A percentile compares a stretch with the other conserved stretches of the same genome.
Evolutionary conservation across 1,284 basidiomycete genomes (phyloP).

Genomic region (Amylostereum chailletii): DNA sequence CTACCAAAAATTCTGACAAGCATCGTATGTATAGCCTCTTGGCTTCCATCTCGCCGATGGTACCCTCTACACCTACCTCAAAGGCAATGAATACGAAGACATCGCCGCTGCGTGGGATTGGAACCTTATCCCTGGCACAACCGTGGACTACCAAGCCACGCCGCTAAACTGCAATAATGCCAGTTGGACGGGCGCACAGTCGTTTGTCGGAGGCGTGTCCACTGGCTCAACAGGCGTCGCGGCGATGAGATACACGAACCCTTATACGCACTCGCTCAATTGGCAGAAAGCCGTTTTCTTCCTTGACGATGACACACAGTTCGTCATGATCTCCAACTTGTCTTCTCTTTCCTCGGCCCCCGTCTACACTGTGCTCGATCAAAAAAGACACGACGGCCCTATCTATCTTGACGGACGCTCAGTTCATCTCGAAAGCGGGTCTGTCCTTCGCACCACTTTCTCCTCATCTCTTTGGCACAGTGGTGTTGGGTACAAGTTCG

Average conservation of each 20-base stretch:
- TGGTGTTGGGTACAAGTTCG: conserved; percentile 45
- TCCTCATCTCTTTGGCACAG: conserved; percentile 47
- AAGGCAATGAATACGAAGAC: conserved; percentile 62
- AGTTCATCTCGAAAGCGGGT: conserved; percentile 35
- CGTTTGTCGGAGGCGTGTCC: conserved; percentile 58
- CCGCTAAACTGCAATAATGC: conserved; percentile 36
- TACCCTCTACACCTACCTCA: conserved; percentile 50
- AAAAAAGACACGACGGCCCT: conserved; percentile 36
- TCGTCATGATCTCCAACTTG: conserved; percentile 49
- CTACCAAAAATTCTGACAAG: neutral
- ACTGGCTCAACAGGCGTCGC: conserved; percentile 44
- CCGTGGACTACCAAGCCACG: conserved; percentile 48
- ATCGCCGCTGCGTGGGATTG: conserved; percentile 65
- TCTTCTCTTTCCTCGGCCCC: conserved; percentile 34
- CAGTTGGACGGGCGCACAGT: conserved; percentile 33
- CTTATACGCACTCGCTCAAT: conserved; percentile 39
- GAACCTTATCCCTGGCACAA: conserved; percentile 64
- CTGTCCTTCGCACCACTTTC: conserved; percentile 22
- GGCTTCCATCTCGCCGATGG: conserved; percentile 67
- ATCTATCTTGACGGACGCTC: conserved; percentile 38
- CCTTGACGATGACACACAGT: conserved; percentile 52
- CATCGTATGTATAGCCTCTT: conserved; percentile 28
- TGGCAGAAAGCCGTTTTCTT: conserved; percentile 72
- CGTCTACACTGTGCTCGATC: conserved; percentile 58
- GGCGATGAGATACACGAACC: conserved; percentile 58